A percentile compares a stretch with the other conserved stretches of the same genome.
Evolutionary conservation across 140 eudicot species (phyloP).

Genomic region (Flaveria floridana): DNA sequence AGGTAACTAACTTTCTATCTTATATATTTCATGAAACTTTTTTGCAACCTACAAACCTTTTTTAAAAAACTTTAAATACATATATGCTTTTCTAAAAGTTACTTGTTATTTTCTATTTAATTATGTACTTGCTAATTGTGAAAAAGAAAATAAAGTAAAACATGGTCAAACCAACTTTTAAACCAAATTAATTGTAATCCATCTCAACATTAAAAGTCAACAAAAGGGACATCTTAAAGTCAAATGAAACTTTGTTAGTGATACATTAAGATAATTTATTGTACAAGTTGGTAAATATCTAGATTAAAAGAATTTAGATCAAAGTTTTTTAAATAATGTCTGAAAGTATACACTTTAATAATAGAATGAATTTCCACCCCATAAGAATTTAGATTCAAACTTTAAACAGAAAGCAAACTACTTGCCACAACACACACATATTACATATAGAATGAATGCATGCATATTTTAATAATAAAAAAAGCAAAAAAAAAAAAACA

Average conservation of each 20-base stretch:
- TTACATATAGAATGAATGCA: too few species aligned
- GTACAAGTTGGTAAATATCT: not conserved
- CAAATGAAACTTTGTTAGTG: not conserved
- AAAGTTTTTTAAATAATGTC: not conserved
- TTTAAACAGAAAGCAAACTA: not conserved
- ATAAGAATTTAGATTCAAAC: not conserved
- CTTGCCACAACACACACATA: not conserved
- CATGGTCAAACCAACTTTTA: slow-evolving; percentile 1
- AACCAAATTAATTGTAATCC: not conserved
- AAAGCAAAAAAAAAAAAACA: too few species aligned
- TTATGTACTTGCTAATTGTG: not conserved
- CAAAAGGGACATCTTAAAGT: not conserved
- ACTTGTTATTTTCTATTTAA: slow-evolving; percentile 2
- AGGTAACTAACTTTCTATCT: not conserved
- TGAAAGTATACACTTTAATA: not conserved
- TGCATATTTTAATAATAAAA: not conserved
- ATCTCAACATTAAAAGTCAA: not conserved
- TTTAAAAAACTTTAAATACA: not conserved
- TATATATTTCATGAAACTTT: not conserved
- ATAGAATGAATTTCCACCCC: not conserved
- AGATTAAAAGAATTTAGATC: not conserved
- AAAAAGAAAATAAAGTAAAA: not conserved
- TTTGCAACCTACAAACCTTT: not conserved
- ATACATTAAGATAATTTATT: not conserved
- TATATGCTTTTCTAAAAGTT: not conserved